Conservation (phyloP, 306 rosid species). For the Quercus suber region DNA sequence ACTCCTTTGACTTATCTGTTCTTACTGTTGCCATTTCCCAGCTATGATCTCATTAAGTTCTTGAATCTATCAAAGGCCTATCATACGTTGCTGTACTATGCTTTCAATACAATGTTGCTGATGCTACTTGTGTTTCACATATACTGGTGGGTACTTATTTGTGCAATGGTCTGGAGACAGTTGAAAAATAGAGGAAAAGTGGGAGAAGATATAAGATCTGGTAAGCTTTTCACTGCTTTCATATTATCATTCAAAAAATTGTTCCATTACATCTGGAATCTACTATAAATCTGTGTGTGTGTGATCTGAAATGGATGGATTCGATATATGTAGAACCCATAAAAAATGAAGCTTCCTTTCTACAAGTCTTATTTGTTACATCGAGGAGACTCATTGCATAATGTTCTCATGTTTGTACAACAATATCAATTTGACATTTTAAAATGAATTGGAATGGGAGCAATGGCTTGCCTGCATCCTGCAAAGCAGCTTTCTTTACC, state of each 20-base stretch:
- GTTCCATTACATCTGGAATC: background rate
- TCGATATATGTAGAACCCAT: background rate
- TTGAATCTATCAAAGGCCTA: constrained; percentile 45
- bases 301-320: background rate
- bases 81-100: constrained; percentile 54
- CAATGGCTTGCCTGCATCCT: background rate
- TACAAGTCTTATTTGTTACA: background rate
- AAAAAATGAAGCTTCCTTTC: background rate
- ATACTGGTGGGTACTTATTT: constrained; percentile 99
- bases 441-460: background rate
- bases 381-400: background rate
- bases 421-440: background rate
- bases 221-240: constrained; percentile 39
- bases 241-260: background rate
- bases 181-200: constrained; percentile 88
- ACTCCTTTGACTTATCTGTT: constrained; percentile 23
- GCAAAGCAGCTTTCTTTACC: background rate
- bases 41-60: constrained; percentile 47
- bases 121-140: constrained; percentile 88
- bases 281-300: background rate
- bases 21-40: constrained; percentile 45
- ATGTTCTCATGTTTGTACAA: background rate
- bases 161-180: constrained; percentile 73
- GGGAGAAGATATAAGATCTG: constrained; percentile 99
- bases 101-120: constrained; percentile 75